Evolutionary conservation across 179 eudicot species (phyloP), one percentile per base, ranked within the genome.

Genomic region (Carnegiea gigantea): DNA sequence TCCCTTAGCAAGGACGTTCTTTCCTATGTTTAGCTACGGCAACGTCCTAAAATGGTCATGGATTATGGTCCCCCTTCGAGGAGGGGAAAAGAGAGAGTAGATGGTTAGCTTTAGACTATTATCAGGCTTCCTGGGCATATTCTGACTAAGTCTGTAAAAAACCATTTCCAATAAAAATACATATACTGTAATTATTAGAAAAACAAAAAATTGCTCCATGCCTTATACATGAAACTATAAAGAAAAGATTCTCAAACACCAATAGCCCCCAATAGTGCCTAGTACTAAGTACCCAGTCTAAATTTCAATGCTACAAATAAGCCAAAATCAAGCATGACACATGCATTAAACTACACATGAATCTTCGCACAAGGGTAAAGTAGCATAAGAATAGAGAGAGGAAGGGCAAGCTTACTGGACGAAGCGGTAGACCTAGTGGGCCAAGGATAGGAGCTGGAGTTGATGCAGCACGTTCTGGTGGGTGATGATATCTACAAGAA

Each of bases 401-500:
- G 73, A 48, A 76, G 75, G 46, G 12, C 13, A 82, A 73, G 79
- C 96, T 86, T 92, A 96, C 99, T 88, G 92, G 97, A 76, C 99
- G 98, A 53, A 96, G 86, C 82, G 99, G 99, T 51, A 92, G 90
- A 53, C 99, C 99, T 70, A 90, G 64, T 67, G 90, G 92, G 78
- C 92, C 94, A 73, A 96, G 91, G 78, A 82, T 78, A 84, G 89
- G 87, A 76, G 90, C 88, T 43, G 87, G 59, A 84, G 84, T 84
- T 14, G 89, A 84, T 54, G 84, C 85, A 78, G 75, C 89, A 88
- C 91, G 87, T 43, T 94, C 93, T 18, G 97, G 92, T 77, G 99
- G 97, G 87, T 96, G 99, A 85, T 96, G 89, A 85, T 83, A 96
- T 89, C 83, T 96, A 92, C 99, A 96, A 51, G 93, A 85, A 15